These are phyloP conservation scores for Nicotiana rustica DNA, from an alignment of 305 asterid genomes.

Conservation along the genomic window DNA sequence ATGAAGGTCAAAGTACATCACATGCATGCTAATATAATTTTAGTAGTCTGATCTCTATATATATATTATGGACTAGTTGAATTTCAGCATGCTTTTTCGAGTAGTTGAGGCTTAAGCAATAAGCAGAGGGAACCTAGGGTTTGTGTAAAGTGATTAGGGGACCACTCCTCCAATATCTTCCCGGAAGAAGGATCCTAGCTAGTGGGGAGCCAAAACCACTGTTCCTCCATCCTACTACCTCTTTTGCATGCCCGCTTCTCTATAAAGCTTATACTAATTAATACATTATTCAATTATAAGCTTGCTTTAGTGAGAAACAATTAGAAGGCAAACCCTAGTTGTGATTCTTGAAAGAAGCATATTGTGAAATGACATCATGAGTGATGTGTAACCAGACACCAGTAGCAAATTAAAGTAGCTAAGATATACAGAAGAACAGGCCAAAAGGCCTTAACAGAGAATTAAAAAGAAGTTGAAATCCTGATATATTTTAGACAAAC, in stretches of 20 bases:
- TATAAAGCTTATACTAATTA: not conserved
- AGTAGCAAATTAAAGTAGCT: not conserved
- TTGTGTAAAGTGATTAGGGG: constrained; percentile 52
- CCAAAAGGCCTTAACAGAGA: not conserved
- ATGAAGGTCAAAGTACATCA: constrained; percentile 26
- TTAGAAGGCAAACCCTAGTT: not conserved
- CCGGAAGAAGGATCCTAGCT: constrained; percentile 21
- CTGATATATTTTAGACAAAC: not conserved
- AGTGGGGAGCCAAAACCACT: constrained; percentile 30
- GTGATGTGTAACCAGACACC: not conserved
- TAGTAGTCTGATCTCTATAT: not conserved
- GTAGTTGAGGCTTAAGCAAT: constrained; percentile 47
- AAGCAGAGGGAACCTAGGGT: constrained; percentile 57
- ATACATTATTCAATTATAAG: not conserved
- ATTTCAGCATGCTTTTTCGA: constrained; percentile 35
- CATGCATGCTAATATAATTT: constrained; percentile 11
- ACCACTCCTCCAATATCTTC: constrained; percentile 71
- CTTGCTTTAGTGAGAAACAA: not conserved
- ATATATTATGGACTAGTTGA: constrained; percentile 23
- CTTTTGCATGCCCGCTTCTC: not conserved
- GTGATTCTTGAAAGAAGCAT: not conserved
- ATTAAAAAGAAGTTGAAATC: not conserved
- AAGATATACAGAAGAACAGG: no score
- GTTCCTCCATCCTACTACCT: not conserved
- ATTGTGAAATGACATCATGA: constrained; percentile 26